These are phyloP conservation scores for Chlorella variabilis DNA, from an alignment of 163 green algal species.

Conservation along the genomic window DNA sequence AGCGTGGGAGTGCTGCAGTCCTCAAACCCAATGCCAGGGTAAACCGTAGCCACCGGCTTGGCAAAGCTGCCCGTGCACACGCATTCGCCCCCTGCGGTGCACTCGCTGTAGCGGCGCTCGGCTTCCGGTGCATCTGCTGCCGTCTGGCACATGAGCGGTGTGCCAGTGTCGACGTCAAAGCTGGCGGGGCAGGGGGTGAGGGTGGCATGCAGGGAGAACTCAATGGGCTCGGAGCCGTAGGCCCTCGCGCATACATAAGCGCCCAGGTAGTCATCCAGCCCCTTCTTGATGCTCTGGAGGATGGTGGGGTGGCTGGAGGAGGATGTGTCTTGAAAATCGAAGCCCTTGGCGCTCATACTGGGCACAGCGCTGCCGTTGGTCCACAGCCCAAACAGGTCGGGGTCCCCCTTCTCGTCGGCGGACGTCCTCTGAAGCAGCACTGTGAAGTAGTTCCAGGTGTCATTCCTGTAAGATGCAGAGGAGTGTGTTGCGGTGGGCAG, in stretches of 20 bases:
- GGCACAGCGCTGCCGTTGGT: background rate
- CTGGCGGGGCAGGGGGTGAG: slow-evolving; percentile 41
- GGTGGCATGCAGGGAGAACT: slow-evolving; percentile 42
- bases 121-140: slow-evolving; percentile 15
- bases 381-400: slow-evolving; percentile 58
- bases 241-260: slow-evolving; percentile 58
- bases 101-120: slow-evolving; percentile 51
- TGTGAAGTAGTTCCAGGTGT: slow-evolving; percentile 57
- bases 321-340: slow-evolving; percentile 59
- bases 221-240: slow-evolving; percentile 41
- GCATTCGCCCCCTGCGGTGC: slow-evolving; percentile 51
- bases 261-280: slow-evolving; percentile 17
- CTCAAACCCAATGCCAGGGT: slow-evolving; percentile 15
- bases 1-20: slow-evolving; percentile 35
- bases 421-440: slow-evolving; percentile 53
- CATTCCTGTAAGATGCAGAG: too few relatives aligned
- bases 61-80: slow-evolving; percentile 45
- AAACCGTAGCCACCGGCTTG: slow-evolving; percentile 49
- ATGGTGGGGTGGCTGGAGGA: slow-evolving; percentile 40
- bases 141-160: slow-evolving; percentile 48
- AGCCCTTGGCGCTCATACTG: slow-evolving; percentile 21
- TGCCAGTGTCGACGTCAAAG: slow-evolving; percentile 38
- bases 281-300: slow-evolving; percentile 38
- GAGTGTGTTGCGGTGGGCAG: background rate
- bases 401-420: slow-evolving; percentile 49